Conservation (phyloP, 345 rosid genomes). For the Leavenworthia alabamica region DNA sequence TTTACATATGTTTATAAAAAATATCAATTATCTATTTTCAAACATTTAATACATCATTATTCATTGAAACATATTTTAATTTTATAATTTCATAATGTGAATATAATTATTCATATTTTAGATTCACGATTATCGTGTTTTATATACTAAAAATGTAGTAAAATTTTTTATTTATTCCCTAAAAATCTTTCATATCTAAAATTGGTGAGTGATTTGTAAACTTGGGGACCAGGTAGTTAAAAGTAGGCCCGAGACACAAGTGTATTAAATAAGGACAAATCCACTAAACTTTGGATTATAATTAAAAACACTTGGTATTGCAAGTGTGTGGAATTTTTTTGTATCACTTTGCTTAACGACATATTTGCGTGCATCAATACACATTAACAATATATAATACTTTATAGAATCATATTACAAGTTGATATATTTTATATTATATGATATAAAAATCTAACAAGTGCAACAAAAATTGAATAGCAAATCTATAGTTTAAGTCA, state of each 20-base stretch:
- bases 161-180: neutral
- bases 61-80: neutral
- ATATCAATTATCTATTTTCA: neutral
- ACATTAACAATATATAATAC: constrained; percentile 1
- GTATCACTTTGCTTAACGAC: constrained; percentile 15
- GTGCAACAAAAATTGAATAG: neutral
- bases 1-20: neutral
- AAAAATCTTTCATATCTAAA: neutral
- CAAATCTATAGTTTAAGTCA: neutral
- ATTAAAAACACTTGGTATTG: constrained; percentile 6
- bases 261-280: constrained; percentile 5
- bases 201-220: neutral
- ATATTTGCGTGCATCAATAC: constrained; percentile 15
- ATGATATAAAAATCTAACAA: neutral
- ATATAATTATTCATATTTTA: too few relatives aligned
- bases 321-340: neutral
- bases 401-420: neutral
- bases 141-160: neutral
- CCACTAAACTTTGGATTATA: constrained; percentile 5
- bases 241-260: constrained; percentile 15
- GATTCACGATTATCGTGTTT: neutral
- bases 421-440: neutral
- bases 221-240: neutral
- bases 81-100: neutral
- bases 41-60: neutral